Evolutionary conservation across 1,139 yeast genomes (phyloP), one percentile per base, ranked within the genome.

Genomic region (Yamadazyma mexicana): DNA sequence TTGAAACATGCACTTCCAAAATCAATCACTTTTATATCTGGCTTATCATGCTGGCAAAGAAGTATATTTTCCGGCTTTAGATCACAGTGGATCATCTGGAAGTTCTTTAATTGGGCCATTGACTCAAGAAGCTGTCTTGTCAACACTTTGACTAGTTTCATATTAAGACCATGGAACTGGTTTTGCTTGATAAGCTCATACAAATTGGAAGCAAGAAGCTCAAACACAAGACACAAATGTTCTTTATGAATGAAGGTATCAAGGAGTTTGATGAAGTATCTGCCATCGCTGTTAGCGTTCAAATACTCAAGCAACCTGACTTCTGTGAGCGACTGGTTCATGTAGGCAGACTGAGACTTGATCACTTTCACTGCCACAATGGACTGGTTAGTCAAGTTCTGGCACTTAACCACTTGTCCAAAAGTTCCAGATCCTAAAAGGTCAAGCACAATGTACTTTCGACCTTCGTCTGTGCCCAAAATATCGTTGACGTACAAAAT

Each of bases 361-460:
- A 92, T 87, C 32, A 92, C 96, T 61, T 92, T 92, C 31, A 94
- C 95, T 0, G 98, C 98, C 33, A 91, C 88, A 18, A 92, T 81
- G 45, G 88, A 91, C 56, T 88, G 94, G 34, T 94, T 89, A 35
- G 81, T 70, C 61, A 92, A 71, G 59, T 92, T 89, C 62, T 92
- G 98, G 64, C 98, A 92, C 63, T 92, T 92, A 25, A 91, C 98
- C 39, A 94, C 99, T 62, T 92, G 99, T 4, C 98, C 98, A 73
- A 94, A 92, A 0, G 98, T 91, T 3, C 99, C 99, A 49, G 91
- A 92, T 0, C 99, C 99, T 34, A 94, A 65, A 17, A 92, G 75
- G 61, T 92, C 98, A 46, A 92, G 66, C 3, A 94, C 97, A 54
- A 92, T 73, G 58, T 91, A 91, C 56, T 87, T 83, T 42, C 92